Percentiles rank a stretch among this genome's conserved stretches.
phyloP scores from a whole-genome alignment of 2,329 filamentous ascomycete genomes.

The Monosporascus cannonballus region DNA sequence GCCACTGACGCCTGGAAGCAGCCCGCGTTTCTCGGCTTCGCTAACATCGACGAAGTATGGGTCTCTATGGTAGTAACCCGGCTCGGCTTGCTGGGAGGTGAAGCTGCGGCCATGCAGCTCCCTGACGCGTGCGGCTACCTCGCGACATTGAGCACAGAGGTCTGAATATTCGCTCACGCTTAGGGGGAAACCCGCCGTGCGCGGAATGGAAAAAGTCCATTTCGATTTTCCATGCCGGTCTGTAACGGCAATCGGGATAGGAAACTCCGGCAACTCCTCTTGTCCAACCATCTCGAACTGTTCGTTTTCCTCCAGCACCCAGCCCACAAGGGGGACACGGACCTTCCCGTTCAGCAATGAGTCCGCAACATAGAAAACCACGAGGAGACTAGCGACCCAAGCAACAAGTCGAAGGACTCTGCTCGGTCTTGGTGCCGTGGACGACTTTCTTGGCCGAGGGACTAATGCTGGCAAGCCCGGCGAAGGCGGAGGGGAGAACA shows the following conservation, averaged over 20 bases:
- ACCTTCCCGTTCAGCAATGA: conserved; percentile 25
- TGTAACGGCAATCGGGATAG: conserved; percentile 64
- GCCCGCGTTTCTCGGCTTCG: conserved; percentile 60
- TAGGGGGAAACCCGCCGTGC: conserved; percentile 60
- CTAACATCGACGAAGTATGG: conserved; percentile 67
- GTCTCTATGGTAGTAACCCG: conserved; percentile 56
- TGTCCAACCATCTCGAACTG: conserved; percentile 63
- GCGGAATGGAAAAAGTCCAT: conserved; percentile 80
- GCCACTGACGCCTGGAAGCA: conserved; percentile 45
- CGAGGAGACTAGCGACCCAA: conserved; percentile 44
- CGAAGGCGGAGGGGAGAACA: conserved; percentile 64
- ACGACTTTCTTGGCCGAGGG: conserved; percentile 58
- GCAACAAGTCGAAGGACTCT: conserved; percentile 50
- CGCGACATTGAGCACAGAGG: conserved; percentile 61
- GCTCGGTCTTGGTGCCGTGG: conserved; percentile 49
- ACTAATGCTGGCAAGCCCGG: conserved; percentile 64
- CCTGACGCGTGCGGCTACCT: conserved; percentile 54
- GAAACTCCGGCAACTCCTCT: conserved; percentile 61
- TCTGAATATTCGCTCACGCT: conserved; percentile 58
- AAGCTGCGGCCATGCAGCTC: conserved; percentile 39
- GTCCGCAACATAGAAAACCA: conserved; percentile 45
- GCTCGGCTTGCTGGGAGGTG: conserved; percentile 37
- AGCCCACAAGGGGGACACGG: conserved; percentile 28
- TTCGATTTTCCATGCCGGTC: conserved; percentile 58
- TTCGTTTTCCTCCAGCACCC: conserved; percentile 33